phyloP scores from a whole-genome alignment of 1,284 basidiomycete species.

The Termitomyces sp. region DNA sequence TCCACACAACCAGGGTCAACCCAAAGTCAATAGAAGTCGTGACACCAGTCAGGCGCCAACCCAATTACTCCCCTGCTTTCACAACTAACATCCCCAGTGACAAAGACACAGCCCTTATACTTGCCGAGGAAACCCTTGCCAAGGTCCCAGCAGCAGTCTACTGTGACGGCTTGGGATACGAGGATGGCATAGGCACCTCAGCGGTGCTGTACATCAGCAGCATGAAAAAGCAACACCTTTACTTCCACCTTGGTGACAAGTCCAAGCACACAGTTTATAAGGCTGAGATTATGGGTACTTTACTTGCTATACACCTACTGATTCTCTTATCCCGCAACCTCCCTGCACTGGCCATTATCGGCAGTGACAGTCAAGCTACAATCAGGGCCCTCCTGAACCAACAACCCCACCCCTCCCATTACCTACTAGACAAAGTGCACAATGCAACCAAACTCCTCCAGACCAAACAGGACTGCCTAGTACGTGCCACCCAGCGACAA shows the following conservation, averaged over 20 bases:
- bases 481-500: too few species aligned
- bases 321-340: neutral
- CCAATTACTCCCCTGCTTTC: neutral
- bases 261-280: neutral
- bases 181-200: neutral
- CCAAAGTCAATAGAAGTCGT: neutral
- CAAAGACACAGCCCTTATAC: neutral
- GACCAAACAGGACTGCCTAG: too few species aligned
- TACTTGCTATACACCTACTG: neutral
- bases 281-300: neutral
- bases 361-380: neutral
- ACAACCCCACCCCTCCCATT: neutral
- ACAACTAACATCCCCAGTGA: neutral
- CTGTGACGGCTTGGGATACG: neutral
- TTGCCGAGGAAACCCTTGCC: neutral
- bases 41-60: neutral
- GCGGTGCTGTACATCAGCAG: neutral
- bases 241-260: neutral
- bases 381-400: neutral
- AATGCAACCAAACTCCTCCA: too few species aligned
- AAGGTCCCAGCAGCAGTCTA: neutral
- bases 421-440: neutral
- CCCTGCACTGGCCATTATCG: neutral
- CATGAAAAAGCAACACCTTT: neutral
- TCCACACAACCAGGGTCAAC: neutral